Conservation (phyloP, 768 basidiomycete genomes). For the Leccinum barrowsii region DNA sequence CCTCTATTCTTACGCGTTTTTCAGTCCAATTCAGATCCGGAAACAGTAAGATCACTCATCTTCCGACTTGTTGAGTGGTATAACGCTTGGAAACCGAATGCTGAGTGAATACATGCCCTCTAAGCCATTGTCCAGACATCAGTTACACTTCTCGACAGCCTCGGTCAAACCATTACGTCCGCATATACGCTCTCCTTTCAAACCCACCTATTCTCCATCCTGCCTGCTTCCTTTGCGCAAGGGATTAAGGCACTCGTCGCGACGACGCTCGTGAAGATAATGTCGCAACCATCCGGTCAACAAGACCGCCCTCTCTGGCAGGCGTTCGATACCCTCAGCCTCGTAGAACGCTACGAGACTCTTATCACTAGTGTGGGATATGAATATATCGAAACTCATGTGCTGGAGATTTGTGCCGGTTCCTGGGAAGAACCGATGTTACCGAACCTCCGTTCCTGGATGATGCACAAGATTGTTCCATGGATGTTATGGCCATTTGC, state of each 20-base stretch:
- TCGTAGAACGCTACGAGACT: conserved; percentile 80
- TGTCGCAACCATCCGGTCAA: conserved; percentile 25
- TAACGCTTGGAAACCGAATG: conserved; percentile 65
- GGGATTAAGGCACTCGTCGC: conserved; percentile 69
- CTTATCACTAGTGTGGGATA: conserved; percentile 83
- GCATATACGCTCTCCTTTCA: conserved; percentile 70
- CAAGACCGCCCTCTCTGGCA: conserved; percentile 46
- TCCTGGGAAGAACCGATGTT: conserved; percentile 71
- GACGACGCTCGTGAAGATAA: conserved; percentile 42
- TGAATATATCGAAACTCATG: conserved; percentile 76
- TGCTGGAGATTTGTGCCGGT: conserved; percentile 59
- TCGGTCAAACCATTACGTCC: conserved; percentile 55
- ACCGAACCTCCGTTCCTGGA: conserved; percentile 64
- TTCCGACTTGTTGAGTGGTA: conserved; percentile 69
- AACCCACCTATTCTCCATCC: conserved; percentile 66
- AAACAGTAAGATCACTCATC: conserved; percentile 52
- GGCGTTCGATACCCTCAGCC: conserved; percentile 64
- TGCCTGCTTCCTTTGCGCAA: conserved; percentile 63
- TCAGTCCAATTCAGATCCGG: conserved; percentile 46
- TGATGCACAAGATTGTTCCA: conserved; percentile 72
- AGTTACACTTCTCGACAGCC: conserved; percentile 35
- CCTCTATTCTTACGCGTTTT: conserved; percentile 1
- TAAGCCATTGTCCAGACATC: background rate
- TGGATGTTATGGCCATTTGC: conserved; percentile 87
- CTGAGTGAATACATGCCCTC: conserved; percentile 45